Conservation (phyloP, 495 filamentous ascomycete species). For the Lepraria neglecta region DNA sequence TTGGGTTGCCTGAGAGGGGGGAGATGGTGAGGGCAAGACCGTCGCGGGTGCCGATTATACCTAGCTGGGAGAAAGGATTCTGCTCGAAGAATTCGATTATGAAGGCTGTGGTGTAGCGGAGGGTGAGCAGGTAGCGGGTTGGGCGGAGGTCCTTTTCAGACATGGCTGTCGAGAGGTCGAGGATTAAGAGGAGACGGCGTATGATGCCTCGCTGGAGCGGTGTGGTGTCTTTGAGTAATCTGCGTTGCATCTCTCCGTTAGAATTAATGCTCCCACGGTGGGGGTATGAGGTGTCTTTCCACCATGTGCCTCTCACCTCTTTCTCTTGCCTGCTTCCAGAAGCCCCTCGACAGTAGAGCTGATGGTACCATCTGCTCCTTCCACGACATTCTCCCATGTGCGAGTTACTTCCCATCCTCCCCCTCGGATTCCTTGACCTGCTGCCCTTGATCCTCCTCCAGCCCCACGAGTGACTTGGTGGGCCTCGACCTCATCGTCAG, state of each 20-base stretch:
- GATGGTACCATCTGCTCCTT: slow-evolving; percentile 70
- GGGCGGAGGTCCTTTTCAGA: slow-evolving; percentile 88
- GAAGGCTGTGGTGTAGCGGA: slow-evolving; percentile 81
- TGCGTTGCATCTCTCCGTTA: slow-evolving; percentile 29
- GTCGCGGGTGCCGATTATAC: slow-evolving; percentile 84
- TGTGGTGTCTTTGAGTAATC: slow-evolving; percentile 82
- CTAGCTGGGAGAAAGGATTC: slow-evolving; percentile 96
- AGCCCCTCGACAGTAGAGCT: slow-evolving; percentile 61
- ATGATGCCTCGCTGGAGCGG: slow-evolving; percentile 95
- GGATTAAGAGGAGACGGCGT: slow-evolving; percentile 79
- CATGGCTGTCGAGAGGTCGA: slow-evolving; percentile 95
- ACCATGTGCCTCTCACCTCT: slow-evolving; percentile 48
- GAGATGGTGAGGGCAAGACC: slow-evolving; percentile 78
- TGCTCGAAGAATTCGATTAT: slow-evolving; percentile 95
- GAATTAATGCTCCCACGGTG: background rate
- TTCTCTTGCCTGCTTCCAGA: slow-evolving; percentile 65
- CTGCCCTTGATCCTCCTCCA: slow-evolving; percentile 37
- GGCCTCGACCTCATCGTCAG: slow-evolving; percentile 68
- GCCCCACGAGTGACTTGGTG: slow-evolving; percentile 40
- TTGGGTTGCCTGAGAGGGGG: slow-evolving; percentile 86
- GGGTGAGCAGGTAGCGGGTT: slow-evolving; percentile 71
- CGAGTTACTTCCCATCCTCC: slow-evolving; percentile 50
- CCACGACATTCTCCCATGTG: slow-evolving; percentile 60
- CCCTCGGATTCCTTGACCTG: slow-evolving; percentile 50
- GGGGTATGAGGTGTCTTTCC: background rate